phyloP scores from a whole-genome alignment of 495 filamentous ascomycete species.

The Tuber borchii region DNA sequence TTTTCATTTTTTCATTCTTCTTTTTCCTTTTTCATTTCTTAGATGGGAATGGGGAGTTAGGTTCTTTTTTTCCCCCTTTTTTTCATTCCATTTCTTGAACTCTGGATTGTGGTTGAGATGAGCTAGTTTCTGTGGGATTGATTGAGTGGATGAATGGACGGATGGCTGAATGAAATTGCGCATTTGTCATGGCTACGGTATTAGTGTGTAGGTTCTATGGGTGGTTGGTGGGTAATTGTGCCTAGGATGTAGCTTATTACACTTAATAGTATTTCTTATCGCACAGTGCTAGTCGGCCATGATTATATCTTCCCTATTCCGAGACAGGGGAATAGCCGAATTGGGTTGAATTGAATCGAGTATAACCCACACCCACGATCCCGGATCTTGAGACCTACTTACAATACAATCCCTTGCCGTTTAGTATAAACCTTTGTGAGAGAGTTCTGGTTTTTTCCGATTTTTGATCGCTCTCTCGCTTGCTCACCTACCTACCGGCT shows the following conservation, averaged over 20 bases:
- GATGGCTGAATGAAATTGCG: neutral
- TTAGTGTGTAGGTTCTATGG: neutral
- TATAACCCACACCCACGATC: too few species aligned
- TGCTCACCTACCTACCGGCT: too few species aligned
- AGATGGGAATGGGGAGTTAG: slow-evolving; percentile 1
- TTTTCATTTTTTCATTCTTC: neutral
- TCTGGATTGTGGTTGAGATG: neutral
- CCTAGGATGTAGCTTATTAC: neutral
- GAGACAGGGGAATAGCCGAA: neutral
- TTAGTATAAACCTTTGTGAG: too few species aligned
- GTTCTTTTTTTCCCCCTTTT: neutral
- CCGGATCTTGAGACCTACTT: too few species aligned
- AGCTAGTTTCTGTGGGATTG: neutral
- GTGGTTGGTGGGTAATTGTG: neutral
- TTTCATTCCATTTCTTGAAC: neutral
- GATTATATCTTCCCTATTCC: neutral
- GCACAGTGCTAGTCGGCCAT: neutral
- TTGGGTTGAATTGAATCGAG: neutral
- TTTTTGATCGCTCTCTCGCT: too few species aligned
- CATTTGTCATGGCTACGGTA: neutral
- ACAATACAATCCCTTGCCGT: too few species aligned
- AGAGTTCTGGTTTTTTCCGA: too few species aligned
- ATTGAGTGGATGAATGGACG: neutral
- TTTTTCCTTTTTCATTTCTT: neutral
- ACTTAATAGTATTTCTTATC: neutral